Base-by-base conservation (phyloP, 306 rosid genomes). In the Nissolia schottii region DNA sequence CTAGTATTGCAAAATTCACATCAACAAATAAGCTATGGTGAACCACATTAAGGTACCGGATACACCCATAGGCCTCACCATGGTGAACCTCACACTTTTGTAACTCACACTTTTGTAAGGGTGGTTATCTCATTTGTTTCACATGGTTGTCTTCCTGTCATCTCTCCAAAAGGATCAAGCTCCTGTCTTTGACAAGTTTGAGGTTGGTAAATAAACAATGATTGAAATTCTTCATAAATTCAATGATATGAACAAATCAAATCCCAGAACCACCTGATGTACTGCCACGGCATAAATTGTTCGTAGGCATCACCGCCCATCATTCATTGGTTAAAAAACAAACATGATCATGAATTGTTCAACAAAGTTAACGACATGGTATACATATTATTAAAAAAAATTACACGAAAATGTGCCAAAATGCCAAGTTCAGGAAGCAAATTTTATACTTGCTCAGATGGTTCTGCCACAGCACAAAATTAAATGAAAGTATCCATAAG, bases 371-470 rank as follows among this genome's bases (percentile, higher is more conserved):
- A 74, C 18, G 5, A 51, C 35, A 78, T 7, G 11, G 18, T 40
- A 25, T n/a, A 58, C 15, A 46, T 60, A 64, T 70, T 68, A 77
- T 83, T 77, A 69, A 61, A 74, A n/a, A 81, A 83, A 81, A 73
- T 75, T 65, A 55, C 71, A 49, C 11, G 28, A 41, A 71, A 24
- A 65, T 34, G 57, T 71, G 63, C 27, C 15, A 20, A 54, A n/a
- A 64, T 18, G 24, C 57, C 43, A 54, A 59, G 56, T 71, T 38
- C 34, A 60, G 59, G 55, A 53, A 71, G 62, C 71, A 25, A 28
- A 58, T n/a, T 53, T 63, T 46, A 55, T 61, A 49, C 22, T 34
- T 14, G 43, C 31, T 63, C 75, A 54, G 58, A 71, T 9, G 29
- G 67, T 51, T 77, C 64, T 77, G 75, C 67, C 57, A 74, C 60